Base-by-base conservation (phyloP, 768 basidiomycete genomes). In the Clathrus columnatus region DNA sequence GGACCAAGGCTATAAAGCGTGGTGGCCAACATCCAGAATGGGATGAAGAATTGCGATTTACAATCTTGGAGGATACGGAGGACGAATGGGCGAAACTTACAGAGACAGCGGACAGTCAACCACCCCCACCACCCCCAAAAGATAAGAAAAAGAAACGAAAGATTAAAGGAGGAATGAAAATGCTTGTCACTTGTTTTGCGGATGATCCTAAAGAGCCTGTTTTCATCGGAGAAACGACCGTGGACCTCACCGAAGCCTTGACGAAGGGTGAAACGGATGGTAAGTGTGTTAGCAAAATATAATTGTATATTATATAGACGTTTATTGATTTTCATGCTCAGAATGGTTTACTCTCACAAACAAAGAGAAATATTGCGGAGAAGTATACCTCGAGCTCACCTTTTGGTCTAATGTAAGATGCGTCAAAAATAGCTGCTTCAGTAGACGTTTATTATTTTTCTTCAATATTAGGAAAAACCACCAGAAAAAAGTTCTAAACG, bases 11-110 rank as follows among this genome's bases (percentile, higher is more conserved):
- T n/a, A 86, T 97, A 68, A 94, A 90, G 67, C 85, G 91, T 27
- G 96, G 96, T 49, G 96, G 96, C 17, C 96, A 99, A 68, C 93
- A 96, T 68, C 96, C 96, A 5, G 92, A 92, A 71, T 99, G 96
- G 94, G 96, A 99, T 66, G 93, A 96, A 63, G 96, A 99, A 71
- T 75, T 98, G 64, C 85, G 96, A 43, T 98, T 97, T 70, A 84
- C 85, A 23, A 74, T 99, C 45, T 80, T 76, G 60, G 94, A 97
- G 65, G 91, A 91, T 60, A 70, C 73, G 28, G 75, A 80, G 27
- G 80, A 77, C 60, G 72, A 75, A n/a, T 69, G 74, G 42, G 72
- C 75, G 32, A 70, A 73, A 59, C 71, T 71, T 50, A 70, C 69
- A 7, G 54, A 50, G 5, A 65, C 63, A 23, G 68, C 62, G 24